These are phyloP conservation scores for Moringa oleifera DNA, from an alignment of 345 rosid genomes.

Conservation along the genomic window DNA sequence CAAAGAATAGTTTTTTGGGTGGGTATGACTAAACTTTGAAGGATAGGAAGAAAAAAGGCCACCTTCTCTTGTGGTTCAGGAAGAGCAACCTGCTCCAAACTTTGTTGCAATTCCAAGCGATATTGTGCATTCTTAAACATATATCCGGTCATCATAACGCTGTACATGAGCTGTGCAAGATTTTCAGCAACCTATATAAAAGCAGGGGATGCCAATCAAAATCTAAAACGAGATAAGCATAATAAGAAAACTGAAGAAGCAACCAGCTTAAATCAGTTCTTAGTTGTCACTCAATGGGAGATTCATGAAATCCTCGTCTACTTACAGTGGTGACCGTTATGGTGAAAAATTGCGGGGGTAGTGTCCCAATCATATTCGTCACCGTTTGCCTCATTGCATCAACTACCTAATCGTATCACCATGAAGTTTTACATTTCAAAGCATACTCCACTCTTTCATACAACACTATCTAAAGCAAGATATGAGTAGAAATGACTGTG, in stretches of 20 bases:
- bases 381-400: slow-evolving; percentile 98
- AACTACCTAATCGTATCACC: slow-evolving; percentile 50
- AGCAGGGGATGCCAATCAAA: slow-evolving; percentile 10
- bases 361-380: slow-evolving; percentile 89
- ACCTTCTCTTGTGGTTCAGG: slow-evolving; percentile 80
- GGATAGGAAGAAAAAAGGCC: not conserved
- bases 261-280: not conserved
- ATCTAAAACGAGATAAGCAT: slow-evolving; percentile 7
- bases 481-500: not conserved
- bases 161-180: slow-evolving; percentile 96
- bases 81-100: slow-evolving; percentile 87
- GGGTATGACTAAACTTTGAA: not conserved
- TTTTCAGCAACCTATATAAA: slow-evolving; percentile 87
- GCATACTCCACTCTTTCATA: not conserved
- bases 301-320: not conserved
- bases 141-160: slow-evolving; percentile 95
- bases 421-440: not conserved
- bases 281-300: not conserved
- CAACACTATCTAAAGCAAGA: not conserved
- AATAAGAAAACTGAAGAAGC: not conserved
- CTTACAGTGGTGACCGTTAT: slow-evolving; percentile 85
- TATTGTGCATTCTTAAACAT: slow-evolving; percentile 92
- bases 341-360: slow-evolving; percentile 87
- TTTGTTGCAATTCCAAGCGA: slow-evolving; percentile 85
- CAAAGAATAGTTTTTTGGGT: too few species aligned